Percentiles rank a stretch among this genome's conserved stretches.
phyloP scores from a whole-genome alignment of 2,329 filamentous ascomycete species.

The Emergomyces pasteurianus region DNA sequence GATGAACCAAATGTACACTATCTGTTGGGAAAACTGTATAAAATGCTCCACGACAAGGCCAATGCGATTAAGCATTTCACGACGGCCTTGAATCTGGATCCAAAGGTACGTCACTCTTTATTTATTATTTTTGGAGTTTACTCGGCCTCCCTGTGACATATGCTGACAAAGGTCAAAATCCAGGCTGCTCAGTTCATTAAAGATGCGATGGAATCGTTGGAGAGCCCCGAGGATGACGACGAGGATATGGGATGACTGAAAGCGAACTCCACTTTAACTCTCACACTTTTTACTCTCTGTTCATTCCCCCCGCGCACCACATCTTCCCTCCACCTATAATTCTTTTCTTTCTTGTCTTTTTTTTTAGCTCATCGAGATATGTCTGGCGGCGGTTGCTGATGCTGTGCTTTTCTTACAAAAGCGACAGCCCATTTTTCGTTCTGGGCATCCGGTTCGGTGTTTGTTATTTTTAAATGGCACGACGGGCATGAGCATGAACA shows the following conservation, averaged over 20 bases:
- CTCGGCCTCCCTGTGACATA: not conserved
- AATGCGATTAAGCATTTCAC: constrained; percentile 89
- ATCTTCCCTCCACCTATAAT: not conserved
- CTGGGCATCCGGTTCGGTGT: not conserved
- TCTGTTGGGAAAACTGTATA: constrained; percentile 59
- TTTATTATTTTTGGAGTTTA: not conserved
- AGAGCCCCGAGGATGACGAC: constrained; percentile 57
- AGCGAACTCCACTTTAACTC: not conserved
- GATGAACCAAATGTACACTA: constrained; percentile 97
- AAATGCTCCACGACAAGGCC: constrained; percentile 47
- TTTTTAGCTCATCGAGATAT: not conserved
- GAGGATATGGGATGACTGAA: constrained; percentile 35
- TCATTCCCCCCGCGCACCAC: too few species aligned
- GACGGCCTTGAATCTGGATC: constrained; percentile 86
- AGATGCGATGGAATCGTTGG: constrained; percentile 85
- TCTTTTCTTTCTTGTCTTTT: too few species aligned
- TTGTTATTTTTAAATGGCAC: not conserved
- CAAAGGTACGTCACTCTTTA: constrained; percentile 57
- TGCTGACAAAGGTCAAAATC: constrained; percentile 9
- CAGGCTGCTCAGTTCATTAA: constrained; percentile 91
- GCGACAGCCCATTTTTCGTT: not conserved
- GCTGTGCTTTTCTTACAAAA: not conserved
- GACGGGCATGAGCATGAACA: not conserved
- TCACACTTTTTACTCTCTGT: not conserved
- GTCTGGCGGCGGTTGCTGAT: not conserved